Evolutionary conservation across 495 filamentous ascomycete genomes (phyloP), one percentile per base, ranked within the genome.

Genomic region (Penicillium pancosmium): DNA sequence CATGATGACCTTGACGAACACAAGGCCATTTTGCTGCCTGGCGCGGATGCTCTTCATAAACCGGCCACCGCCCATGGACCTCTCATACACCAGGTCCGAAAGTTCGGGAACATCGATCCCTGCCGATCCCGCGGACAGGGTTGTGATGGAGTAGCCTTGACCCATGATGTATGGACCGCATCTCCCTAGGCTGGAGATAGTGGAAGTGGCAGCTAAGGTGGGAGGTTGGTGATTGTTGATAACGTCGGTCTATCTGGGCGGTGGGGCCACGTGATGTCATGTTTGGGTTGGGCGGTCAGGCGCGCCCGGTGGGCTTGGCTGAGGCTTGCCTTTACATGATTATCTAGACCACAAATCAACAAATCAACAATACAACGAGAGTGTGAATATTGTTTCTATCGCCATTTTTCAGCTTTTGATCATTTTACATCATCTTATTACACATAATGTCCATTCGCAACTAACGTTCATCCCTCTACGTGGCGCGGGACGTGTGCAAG

Each of bases 11-110:
- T 97, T 98, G 67, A 92, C 91, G 54, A 97, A 86, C 19, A 94
- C 92, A 16, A 96, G 77, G 49, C 95, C 94, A 81, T 96, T 89
- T 49, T 87, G 87, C 69, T 95, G 89, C 50, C 92, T 81, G 16
- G 95, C 95, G 58, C 93, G 85, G 61, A 98, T 92, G 62, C 89
- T 93, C 75, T 98, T 98, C 87, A 98, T 93, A 68, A 99, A 97
- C 31, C 94, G 85, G n/a, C 91, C 92, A 55, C 87, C 89, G 48
- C 94, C 95, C 68, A 98, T 86, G 15, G 92, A 90, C 74, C 89
- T 93, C 73, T 99, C 94, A 80, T 97, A 97, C 31, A 84, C 82
- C 61, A 97, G 73, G 68, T 97, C 93, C 41, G 88, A 82, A 40
- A 98, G 84, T 80, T 98, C 95, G 38, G 92, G 88, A 18, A 95